These are phyloP conservation scores for Ramularia endophylla DNA, from an alignment of 2,329 filamentous ascomycete genomes.

Conservation along the genomic window DNA sequence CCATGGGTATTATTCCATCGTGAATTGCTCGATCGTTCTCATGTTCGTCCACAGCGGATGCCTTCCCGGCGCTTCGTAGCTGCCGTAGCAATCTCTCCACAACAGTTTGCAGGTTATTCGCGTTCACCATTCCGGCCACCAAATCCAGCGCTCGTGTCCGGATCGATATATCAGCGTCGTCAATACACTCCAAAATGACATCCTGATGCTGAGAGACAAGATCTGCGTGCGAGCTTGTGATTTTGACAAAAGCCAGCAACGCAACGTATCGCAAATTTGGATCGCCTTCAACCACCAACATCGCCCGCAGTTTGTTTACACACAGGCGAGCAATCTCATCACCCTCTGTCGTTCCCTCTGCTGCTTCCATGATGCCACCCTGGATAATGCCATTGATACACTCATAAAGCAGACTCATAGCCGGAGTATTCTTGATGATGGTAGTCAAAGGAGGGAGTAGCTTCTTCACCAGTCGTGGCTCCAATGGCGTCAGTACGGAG, in stretches of 20 bases:
- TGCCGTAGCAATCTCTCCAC: slow-evolving; percentile 85
- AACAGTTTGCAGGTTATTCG: slow-evolving; percentile 75
- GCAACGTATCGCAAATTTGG: slow-evolving; percentile 98
- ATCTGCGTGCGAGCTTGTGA: slow-evolving; percentile 79
- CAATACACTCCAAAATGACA: slow-evolving; percentile 92
- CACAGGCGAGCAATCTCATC: slow-evolving; percentile 91
- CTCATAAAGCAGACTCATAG: slow-evolving; percentile 97
- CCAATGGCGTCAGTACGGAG: slow-evolving; percentile 85
- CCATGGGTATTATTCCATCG: slow-evolving; percentile 42
- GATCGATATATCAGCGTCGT: slow-evolving; percentile 93
- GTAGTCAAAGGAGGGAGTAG: slow-evolving; percentile 83
- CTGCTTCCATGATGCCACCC: slow-evolving; percentile 82
- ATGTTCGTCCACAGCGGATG: slow-evolving; percentile 41
- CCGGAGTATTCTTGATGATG: slow-evolving; percentile 88
- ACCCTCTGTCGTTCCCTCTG: slow-evolving; percentile 71
- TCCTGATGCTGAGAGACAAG: slow-evolving; percentile 91
- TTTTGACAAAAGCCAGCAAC: slow-evolving; percentile 89
- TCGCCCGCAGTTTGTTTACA: slow-evolving; percentile 85
- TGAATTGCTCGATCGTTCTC: slow-evolving; percentile 42
- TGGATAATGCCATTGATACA: slow-evolving; percentile 99
- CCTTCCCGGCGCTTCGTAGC: slow-evolving; percentile 59
- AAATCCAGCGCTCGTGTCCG: slow-evolving; percentile 87
- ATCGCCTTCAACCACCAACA: slow-evolving; percentile 90
- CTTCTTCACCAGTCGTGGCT: slow-evolving; percentile 87
- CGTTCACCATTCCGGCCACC: slow-evolving; percentile 87